Evolutionary conservation across 169 alveolate species (phyloP).

Genomic region (Cryptosporidium ubiquitum): DNA sequence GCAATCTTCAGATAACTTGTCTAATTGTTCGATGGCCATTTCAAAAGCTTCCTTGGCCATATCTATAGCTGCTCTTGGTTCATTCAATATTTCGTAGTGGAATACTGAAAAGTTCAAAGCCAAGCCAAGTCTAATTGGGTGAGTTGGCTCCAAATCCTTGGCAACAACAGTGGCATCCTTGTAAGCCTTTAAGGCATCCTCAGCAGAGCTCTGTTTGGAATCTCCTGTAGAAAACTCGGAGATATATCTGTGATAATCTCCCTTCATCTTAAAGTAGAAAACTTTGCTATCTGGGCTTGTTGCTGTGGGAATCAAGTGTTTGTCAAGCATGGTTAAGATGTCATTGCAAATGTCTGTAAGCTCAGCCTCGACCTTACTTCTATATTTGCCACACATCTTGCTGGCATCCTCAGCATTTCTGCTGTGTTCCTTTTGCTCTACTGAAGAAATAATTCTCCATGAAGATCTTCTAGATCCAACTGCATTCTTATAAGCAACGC

Average conservation of each 20-base stretch:
- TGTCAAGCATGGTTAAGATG: conserved; percentile 89
- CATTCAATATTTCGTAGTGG: conserved; percentile 97
- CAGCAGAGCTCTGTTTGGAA: conserved; percentile 93
- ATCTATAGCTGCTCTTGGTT: conserved; percentile 98
- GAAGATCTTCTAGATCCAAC: conserved; percentile 99
- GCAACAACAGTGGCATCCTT: conserved; percentile 95
- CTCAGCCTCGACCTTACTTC: conserved; percentile 94
- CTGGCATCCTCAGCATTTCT: conserved; percentile 90
- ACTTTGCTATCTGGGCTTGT: conserved; percentile 93
- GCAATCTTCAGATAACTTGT: conserved; percentile 93
- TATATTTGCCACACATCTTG: conserved; percentile 92
- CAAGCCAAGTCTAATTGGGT: conserved; percentile 97
- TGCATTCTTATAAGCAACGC: conserved; percentile 98
- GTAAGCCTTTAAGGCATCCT: conserved; percentile 95
- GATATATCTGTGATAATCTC: conserved; percentile 97
- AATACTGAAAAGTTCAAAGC: conserved; percentile 98
- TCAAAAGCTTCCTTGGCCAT: conserved; percentile 97
- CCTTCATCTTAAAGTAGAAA: conserved; percentile 99
- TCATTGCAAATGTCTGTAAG: conserved; percentile 92
- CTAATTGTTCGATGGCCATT: conserved; percentile 95
- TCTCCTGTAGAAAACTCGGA: conserved; percentile 97
- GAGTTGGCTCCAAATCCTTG: conserved; percentile 94
- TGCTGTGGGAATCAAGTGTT: conserved; percentile 91
- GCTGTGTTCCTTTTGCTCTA: conserved; percentile 96
- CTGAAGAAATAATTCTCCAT: conserved; percentile 95